Conservation (phyloP, 2,329 filamentous ascomycete species). For the Nothophaeocryptopus gaeumannii region DNA sequence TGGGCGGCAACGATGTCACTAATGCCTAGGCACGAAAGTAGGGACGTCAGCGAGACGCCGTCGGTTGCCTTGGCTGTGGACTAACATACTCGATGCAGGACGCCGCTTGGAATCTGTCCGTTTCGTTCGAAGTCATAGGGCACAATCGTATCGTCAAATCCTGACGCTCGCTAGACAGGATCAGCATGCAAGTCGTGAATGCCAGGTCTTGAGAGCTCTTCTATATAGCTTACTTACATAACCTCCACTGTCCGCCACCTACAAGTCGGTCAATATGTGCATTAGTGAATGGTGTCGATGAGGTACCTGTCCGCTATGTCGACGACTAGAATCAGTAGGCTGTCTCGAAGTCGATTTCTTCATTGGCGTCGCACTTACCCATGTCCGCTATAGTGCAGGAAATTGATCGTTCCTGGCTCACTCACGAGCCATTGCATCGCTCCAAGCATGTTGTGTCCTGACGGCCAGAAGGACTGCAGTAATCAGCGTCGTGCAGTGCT, state of each 20-base stretch:
- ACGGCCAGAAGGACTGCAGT: conserved; percentile 32
- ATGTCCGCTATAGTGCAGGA: conserved; percentile 60
- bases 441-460: conserved; percentile 40
- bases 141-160: conserved; percentile 32
- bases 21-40: conserved; percentile 37
- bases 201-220: no score
- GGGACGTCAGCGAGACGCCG: no score
- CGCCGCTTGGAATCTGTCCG: conserved; percentile 54
- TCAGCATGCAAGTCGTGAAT: no score
- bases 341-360: no score
- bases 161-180: conserved; percentile 24
- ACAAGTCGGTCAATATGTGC: background rate
- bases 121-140: conserved; percentile 40
- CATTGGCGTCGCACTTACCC: conserved; percentile 32
- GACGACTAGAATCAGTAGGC: no score
- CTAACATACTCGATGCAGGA: conserved; percentile 42
- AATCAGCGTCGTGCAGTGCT: background rate
- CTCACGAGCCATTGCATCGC: conserved; percentile 59
- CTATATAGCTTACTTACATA: no score
- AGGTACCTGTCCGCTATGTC: no score
- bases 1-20: conserved; percentile 51
- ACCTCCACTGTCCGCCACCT: conserved; percentile 9
- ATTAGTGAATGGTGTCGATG: no score
- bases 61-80: no score
- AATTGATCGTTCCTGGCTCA: conserved; percentile 52